phyloP scores from a whole-genome alignment of 495 filamentous ascomycete species.

The Rostrohypoxylon terebratum region DNA sequence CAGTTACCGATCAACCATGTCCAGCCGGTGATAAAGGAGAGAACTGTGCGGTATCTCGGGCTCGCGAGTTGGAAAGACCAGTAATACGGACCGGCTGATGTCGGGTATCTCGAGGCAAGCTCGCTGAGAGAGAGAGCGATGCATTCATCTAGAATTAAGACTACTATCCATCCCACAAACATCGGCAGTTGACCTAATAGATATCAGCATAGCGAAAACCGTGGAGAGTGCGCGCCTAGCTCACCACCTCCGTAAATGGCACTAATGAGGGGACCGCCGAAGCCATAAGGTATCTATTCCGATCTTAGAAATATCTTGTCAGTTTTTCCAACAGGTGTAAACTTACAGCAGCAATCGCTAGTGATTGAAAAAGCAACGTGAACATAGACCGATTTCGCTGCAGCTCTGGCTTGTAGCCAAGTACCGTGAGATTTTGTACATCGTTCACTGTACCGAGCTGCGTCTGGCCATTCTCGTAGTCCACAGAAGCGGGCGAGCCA shows the following conservation, averaged over 20 bases:
- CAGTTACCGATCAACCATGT: conserved; percentile 66
- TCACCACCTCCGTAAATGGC: conserved; percentile 56
- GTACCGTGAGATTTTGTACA: conserved; percentile 63
- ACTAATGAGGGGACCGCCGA: conserved; percentile 54
- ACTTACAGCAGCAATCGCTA: conserved; percentile 60
- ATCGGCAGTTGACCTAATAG: conserved; percentile 43
- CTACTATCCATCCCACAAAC: conserved; percentile 64
- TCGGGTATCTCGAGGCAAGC: conserved; percentile 67
- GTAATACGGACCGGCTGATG: conserved; percentile 68
- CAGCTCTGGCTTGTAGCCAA: conserved; percentile 73
- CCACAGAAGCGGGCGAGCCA: conserved; percentile 6
- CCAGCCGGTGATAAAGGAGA: conserved; percentile 70
- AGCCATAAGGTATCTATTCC: conserved; percentile 55
- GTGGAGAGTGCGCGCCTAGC: conserved; percentile 5
- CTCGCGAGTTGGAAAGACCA: conserved; percentile 69
- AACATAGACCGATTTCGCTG: conserved; percentile 63
- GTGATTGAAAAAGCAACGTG: conserved; percentile 54
- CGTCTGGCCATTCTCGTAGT: conserved; percentile 39
- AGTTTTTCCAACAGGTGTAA: not conserved
- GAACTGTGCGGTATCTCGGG: conserved; percentile 58
- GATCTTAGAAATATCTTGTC: conserved; percentile 3
- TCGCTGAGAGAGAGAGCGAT: conserved; percentile 67
- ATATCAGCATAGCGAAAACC: conserved; percentile 6
- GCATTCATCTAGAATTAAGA: conserved; percentile 65
- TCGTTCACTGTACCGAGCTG: conserved; percentile 55